A percentile compares a stretch with the other conserved stretches of the same genome.
These are phyloP conservation scores for Physcomitrellopsis africana DNA, from an alignment of 225 moss, liverwort and hornwort species.

Conservation along the genomic window DNA sequence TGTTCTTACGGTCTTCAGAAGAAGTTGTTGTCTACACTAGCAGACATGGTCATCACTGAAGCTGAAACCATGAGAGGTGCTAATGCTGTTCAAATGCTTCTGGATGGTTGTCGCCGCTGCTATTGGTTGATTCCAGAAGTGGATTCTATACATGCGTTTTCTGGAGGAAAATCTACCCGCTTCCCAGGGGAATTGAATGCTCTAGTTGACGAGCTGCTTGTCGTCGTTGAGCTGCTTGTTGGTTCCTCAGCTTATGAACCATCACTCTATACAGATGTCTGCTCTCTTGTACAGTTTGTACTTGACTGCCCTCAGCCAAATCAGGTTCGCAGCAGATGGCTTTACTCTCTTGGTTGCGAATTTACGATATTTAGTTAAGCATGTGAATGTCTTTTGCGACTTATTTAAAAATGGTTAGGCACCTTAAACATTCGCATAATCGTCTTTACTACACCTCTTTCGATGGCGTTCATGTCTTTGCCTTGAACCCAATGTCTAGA, in stretches of 20 bases:
- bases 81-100: constrained; percentile 92
- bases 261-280: constrained; percentile 86
- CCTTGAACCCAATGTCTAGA: constrained; percentile 12
- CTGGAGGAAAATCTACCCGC: constrained; percentile 76
- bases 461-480: constrained; percentile 19
- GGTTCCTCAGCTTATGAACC: constrained; percentile 86
- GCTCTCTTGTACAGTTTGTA: constrained; percentile 95
- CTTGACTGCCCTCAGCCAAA: constrained; percentile 99
- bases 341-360: constrained; percentile 20
- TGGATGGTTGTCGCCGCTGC: constrained; percentile 98
- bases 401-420: not conserved
- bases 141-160: constrained; percentile 83
- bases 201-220: constrained; percentile 95
- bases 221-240: constrained; percentile 92
- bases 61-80: constrained; percentile 91
- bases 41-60: constrained; percentile 96
- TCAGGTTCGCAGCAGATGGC: constrained; percentile 58
- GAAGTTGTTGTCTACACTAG: constrained; percentile 90
- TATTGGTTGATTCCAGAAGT: constrained; percentile 95
- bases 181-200: constrained; percentile 97
- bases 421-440: constrained; percentile 11
- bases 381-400: not conserved
- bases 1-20: constrained; percentile 98
- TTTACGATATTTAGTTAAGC: constrained; percentile 19
- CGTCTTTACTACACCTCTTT: constrained; percentile 10